Percentiles rank a stretch among this genome's conserved stretches.
These are phyloP conservation scores for Dendrobium huoshanense DNA, from an alignment of 106 monocot species.

Conservation along the genomic window DNA sequence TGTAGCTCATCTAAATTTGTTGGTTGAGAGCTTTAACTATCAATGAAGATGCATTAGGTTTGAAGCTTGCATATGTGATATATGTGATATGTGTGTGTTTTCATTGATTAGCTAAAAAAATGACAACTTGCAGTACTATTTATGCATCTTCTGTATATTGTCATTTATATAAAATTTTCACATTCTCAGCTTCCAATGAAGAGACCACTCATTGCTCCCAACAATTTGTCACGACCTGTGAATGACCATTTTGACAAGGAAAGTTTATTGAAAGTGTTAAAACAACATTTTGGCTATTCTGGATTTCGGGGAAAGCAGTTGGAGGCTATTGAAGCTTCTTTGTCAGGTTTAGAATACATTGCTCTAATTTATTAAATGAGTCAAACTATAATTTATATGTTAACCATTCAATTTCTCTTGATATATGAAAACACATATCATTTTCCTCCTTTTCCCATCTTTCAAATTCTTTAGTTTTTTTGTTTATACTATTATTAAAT, in stretches of 20 bases:
- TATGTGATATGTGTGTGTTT: too few relatives aligned
- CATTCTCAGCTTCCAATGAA: slow-evolving; percentile 3
- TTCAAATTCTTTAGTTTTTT: not conserved
- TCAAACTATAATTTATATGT: not conserved
- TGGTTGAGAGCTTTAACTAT: too few relatives aligned
- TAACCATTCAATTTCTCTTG: not conserved
- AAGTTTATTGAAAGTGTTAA: slow-evolving; percentile 44
- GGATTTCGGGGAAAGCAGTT: slow-evolving; percentile 75
- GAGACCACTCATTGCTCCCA: not conserved
- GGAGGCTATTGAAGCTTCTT: slow-evolving; percentile 79
- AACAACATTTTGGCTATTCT: slow-evolving; percentile 61
- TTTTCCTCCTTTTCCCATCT: not conserved
- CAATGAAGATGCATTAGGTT: too few relatives aligned
- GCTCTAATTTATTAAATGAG: not conserved
- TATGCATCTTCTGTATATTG: too few relatives aligned
- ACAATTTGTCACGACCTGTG: not conserved
- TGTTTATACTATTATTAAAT: not conserved
- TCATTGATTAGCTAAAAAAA: too few relatives aligned
- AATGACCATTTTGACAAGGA: slow-evolving; percentile 18
- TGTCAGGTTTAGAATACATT: slow-evolving; percentile 40
- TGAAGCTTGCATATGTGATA: too few relatives aligned
- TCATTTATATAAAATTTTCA: too few relatives aligned
- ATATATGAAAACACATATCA: not conserved
- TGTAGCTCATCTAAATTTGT: too few relatives aligned
- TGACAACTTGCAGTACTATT: too few relatives aligned